Percentiles rank a stretch among this genome's conserved stretches.
Conservation (phyloP, 2,329 filamentous ascomycete species). For the Aspergillus ibericus region DNA sequence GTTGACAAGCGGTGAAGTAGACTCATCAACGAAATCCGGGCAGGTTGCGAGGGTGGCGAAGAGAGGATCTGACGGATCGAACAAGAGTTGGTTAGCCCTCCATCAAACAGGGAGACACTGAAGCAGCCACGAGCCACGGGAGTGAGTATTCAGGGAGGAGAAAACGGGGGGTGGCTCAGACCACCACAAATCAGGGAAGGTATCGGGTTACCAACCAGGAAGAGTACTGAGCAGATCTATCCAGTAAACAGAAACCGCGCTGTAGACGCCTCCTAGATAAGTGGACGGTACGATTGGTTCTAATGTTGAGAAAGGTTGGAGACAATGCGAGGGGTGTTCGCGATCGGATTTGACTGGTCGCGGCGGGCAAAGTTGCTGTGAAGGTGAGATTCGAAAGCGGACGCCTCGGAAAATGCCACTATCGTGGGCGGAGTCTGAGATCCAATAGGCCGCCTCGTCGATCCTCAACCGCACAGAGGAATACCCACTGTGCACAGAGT, state of each 20-base stretch:
- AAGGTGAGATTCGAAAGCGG: slow-evolving; percentile 22
- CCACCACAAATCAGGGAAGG: slow-evolving; percentile 4
- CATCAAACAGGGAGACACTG: background rate
- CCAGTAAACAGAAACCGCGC: background rate
- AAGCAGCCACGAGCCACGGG: background rate
- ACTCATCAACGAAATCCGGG: slow-evolving; percentile 3
- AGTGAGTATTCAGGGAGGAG: background rate
- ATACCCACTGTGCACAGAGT: slow-evolving; percentile 18
- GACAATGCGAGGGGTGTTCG: slow-evolving; percentile 13
- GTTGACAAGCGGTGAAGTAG: background rate
- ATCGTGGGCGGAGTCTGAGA: slow-evolving; percentile 22
- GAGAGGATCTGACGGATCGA: background rate
- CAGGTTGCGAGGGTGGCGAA: background rate
- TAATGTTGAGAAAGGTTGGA: background rate
- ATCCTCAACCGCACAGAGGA: slow-evolving; percentile 17
- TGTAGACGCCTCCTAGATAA: background rate
- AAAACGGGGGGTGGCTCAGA: slow-evolving; percentile 4
- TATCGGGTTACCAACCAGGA: background rate
- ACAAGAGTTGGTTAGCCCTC: background rate
- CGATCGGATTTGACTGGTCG: slow-evolving; percentile 8
- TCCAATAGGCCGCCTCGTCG: slow-evolving; percentile 18
- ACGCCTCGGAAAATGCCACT: slow-evolving; percentile 21
- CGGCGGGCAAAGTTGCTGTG: slow-evolving; percentile 7
- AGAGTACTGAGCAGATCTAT: background rate
- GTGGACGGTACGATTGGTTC: slow-evolving; percentile 1